Evolutionary conservation across 2,329 filamentous ascomycete genomes (phyloP).

Genomic region (Chaetomium strumarium): DNA sequence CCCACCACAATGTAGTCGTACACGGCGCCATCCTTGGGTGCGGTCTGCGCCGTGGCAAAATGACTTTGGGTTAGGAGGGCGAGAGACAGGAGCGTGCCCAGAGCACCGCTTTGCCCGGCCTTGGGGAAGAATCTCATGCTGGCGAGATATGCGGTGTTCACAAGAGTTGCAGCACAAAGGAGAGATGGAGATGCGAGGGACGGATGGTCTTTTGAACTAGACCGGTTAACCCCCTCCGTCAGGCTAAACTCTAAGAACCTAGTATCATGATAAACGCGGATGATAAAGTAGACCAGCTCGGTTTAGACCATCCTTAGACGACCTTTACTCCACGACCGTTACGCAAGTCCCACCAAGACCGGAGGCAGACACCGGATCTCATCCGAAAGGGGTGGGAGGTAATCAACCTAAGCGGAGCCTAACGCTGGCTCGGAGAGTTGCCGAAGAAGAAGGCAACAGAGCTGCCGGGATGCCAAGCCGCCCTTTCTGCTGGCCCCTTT

Average conservation of each 20-base stretch:
- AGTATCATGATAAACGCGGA: too few species aligned
- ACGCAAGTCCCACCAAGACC: constrained; percentile 7
- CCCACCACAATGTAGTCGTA: constrained; percentile 60
- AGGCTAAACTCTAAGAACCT: not conserved
- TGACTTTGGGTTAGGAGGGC: not conserved
- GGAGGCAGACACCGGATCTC: not conserved
- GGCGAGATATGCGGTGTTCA: not conserved
- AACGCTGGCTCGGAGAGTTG: not conserved
- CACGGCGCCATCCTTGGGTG: constrained; percentile 5
- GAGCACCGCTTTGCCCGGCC: not conserved
- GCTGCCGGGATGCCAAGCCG: too few species aligned
- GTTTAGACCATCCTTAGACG: too few species aligned
- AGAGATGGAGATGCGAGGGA: too few species aligned
- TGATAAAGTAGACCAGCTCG: too few species aligned
- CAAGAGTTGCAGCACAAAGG: too few species aligned
- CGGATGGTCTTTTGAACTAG: not conserved
- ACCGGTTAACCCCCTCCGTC: not conserved
- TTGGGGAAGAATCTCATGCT: constrained; percentile 6
- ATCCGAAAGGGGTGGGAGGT: not conserved
- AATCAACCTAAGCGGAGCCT: not conserved
- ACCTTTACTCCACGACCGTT: too few species aligned
- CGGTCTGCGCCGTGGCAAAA: not conserved
- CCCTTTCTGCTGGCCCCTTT: not conserved
- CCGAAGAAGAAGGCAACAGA: constrained; percentile 1
- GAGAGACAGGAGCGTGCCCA: constrained; percentile 1